These are phyloP conservation scores for Tritrichomonas musculus DNA, from an alignment of 208 protist genomes.

Conservation along the genomic window DNA sequence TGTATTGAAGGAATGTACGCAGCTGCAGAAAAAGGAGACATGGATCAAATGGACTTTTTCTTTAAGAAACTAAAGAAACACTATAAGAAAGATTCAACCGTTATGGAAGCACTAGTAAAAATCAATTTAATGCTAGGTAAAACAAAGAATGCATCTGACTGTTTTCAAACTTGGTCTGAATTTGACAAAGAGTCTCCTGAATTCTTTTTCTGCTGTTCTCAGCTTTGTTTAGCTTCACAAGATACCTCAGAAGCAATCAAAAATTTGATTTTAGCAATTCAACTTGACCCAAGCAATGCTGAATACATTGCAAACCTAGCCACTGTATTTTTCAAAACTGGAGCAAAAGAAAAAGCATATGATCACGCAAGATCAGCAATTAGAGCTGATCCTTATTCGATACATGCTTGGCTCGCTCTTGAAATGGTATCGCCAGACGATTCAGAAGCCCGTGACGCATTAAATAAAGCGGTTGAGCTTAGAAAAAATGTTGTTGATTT, in stretches of 20 bases:
- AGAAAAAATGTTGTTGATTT: no score
- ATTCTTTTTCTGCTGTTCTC: constrained; percentile 5
- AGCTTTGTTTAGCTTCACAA: background rate
- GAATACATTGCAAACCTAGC: background rate
- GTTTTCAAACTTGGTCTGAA: background rate
- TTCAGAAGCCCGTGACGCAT: no score
- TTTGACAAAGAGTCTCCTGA: background rate
- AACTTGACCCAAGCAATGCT: background rate
- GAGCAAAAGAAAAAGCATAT: background rate
- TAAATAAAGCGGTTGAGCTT: no score
- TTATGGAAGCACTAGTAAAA: background rate
- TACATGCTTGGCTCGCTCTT: background rate
- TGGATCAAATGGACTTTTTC: background rate
- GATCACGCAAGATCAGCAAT: background rate
- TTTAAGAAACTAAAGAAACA: background rate
- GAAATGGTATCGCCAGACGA: background rate
- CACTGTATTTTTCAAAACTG: background rate
- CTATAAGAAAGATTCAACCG: background rate
- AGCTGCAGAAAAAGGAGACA: background rate
- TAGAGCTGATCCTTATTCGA: background rate
- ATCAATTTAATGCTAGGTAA: background rate
- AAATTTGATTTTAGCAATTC: background rate
- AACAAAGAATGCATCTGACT: background rate
- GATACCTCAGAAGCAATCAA: background rate
- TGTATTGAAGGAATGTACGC: background rate